A percentile compares a stretch with the other conserved stretches of the same genome.
These are phyloP conservation scores for Pseudogymnoascus sp. DNA, from an alignment of 2,329 filamentous ascomycete species.

Conservation along the genomic window DNA sequence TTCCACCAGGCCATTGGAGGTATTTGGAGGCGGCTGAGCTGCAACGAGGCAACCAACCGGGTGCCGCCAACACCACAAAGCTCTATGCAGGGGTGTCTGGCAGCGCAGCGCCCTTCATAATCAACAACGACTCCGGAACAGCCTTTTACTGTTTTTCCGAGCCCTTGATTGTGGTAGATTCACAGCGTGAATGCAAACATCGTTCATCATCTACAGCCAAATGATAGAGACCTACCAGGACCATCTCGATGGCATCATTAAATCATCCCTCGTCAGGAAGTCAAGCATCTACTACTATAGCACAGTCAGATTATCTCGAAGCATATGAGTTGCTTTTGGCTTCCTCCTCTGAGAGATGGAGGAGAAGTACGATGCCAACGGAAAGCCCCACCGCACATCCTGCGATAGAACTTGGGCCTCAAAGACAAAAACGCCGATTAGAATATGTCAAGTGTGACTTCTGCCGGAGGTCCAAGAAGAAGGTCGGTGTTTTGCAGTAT, in stretches of 20 bases:
- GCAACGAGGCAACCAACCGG: not conserved
- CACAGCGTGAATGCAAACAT: not conserved
- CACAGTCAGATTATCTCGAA: not conserved
- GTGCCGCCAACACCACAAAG: not conserved
- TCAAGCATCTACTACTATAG: not conserved
- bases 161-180: not conserved
- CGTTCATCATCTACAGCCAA: not conserved
- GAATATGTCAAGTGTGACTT: not conserved
- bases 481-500: not conserved
- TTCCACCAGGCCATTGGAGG: too few relatives aligned
- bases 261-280: not conserved
- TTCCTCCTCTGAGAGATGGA: too few relatives aligned
- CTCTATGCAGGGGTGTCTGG: not conserved
- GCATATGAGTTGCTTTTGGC: too few relatives aligned
- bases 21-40: too few relatives aligned
- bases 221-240: not conserved
- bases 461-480: not conserved
- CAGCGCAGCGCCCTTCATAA: not conserved
- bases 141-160: not conserved
- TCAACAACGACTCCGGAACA: not conserved
- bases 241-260: not conserved
- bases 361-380: too few relatives aligned
- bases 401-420: conserved; percentile 17
- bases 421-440: not conserved
- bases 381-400: too few relatives aligned